A percentile compares a stretch with the other conserved stretches of the same genome.
Evolutionary conservation across 2,329 filamentous ascomycete genomes (phyloP).

Genomic region (Monosporascus sp.): DNA sequence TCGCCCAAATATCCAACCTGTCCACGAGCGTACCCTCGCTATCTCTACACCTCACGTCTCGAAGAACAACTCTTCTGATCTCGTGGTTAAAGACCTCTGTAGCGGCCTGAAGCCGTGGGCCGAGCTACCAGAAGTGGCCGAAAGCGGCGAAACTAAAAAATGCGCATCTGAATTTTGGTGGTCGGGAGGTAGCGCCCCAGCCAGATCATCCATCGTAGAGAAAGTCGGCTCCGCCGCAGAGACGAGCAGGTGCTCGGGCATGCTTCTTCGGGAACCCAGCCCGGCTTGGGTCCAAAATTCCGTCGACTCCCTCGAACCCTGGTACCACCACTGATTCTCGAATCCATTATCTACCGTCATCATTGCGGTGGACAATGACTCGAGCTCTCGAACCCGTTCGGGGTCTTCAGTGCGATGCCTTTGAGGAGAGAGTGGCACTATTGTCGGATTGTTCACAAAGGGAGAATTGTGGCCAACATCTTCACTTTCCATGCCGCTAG

Average conservation of each 20-base stretch:
- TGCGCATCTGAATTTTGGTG: background rate
- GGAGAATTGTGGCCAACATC: slow-evolving; percentile 13
- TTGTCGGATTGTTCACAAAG: slow-evolving; percentile 18
- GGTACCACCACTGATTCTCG: slow-evolving; percentile 54
- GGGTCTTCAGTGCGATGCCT: slow-evolving; percentile 28
- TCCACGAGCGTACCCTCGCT: background rate
- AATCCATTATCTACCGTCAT: slow-evolving; percentile 55
- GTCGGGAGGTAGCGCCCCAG: background rate
- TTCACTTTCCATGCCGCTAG: slow-evolving; percentile 23
- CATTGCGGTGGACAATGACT: slow-evolving; percentile 46
- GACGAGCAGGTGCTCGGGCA: background rate
- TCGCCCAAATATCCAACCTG: no score
- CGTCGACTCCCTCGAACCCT: slow-evolving; percentile 32
- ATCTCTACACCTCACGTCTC: background rate
- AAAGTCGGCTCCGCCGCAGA: background rate
- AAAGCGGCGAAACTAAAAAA: background rate
- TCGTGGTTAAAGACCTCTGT: background rate
- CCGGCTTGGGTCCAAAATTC: slow-evolving; percentile 4
- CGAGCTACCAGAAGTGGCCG: background rate
- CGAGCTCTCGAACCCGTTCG: slow-evolving; percentile 35
- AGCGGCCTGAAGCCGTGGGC: background rate
- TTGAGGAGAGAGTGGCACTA: slow-evolving; percentile 15
- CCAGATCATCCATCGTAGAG: background rate
- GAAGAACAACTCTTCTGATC: background rate
- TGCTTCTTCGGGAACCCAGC: background rate